Evolutionary conservation across 306 rosid genomes (phyloP).

Genomic region (Cicer cuneatum): DNA sequence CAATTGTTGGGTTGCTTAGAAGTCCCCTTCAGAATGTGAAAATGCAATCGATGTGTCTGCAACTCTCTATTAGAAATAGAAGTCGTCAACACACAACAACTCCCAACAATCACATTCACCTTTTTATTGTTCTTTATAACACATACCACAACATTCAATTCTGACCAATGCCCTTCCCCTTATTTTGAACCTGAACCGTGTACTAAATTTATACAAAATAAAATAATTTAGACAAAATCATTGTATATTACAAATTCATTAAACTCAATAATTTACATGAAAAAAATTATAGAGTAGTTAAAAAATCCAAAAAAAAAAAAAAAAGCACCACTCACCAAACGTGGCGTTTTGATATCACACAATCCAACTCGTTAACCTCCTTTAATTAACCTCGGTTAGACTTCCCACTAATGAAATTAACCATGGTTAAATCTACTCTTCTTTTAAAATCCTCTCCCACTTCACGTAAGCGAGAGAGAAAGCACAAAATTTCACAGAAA

Average conservation of each 20-base stretch:
- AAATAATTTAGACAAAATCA: too few relatives aligned
- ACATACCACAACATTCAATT: constrained; percentile 4
- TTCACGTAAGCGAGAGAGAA: constrained; percentile 31
- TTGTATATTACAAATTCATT: too few relatives aligned
- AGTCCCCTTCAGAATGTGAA: constrained; percentile 47
- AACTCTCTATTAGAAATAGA: constrained; percentile 24
- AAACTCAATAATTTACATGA: too few relatives aligned
- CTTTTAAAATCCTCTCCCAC: constrained; percentile 60
- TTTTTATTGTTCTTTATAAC: neutral
- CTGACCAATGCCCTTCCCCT: constrained; percentile 33
- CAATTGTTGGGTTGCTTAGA: constrained; percentile 44
- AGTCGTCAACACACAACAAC: constrained; percentile 44
- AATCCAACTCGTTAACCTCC: neutral
- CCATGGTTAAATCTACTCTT: constrained; percentile 62
- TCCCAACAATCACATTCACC: constrained; percentile 46
- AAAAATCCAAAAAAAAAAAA: neutral
- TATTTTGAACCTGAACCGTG: neutral
- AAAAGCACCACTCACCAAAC: constrained; percentile 36
- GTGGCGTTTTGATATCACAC: constrained; percentile 46
- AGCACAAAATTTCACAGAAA: neutral
- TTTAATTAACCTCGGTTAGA: constrained; percentile 44
- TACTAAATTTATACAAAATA: neutral
- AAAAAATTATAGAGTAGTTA: too few relatives aligned
- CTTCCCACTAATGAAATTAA: neutral
- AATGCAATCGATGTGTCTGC: constrained; percentile 36